Percentiles rank a stretch among this genome's conserved stretches.
These are phyloP conservation scores for Claviceps quebecensis DNA, from an alignment of 2,329 filamentous ascomycete species.

Conservation along the genomic window DNA sequence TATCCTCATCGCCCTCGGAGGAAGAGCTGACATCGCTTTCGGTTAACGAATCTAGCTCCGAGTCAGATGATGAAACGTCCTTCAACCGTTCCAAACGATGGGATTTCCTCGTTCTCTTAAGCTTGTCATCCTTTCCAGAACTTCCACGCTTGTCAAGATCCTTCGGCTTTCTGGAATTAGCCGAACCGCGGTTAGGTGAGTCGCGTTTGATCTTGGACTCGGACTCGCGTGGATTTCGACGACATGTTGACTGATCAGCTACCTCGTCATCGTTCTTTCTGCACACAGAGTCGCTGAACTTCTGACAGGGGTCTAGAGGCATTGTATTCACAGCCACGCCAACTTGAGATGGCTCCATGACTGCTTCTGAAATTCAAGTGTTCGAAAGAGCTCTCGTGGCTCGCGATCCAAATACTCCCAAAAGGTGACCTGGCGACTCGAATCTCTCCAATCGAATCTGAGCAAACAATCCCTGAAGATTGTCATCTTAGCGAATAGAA, in stretches of 20 bases:
- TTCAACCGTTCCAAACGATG: neutral
- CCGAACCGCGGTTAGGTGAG: neutral
- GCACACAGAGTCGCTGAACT: neutral
- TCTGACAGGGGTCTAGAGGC: neutral
- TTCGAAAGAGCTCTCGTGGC: neutral
- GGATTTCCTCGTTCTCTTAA: neutral
- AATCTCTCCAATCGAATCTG: neutral
- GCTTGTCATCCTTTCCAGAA: neutral
- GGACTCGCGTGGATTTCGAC: neutral
- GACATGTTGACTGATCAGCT: neutral
- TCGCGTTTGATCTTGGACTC: neutral
- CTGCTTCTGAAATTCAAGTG: neutral
- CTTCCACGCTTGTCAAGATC: neutral
- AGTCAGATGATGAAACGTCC: neutral
- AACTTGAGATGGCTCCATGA: slow-evolving; percentile 1
- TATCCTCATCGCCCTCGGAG: neutral
- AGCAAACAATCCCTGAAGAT: neutral
- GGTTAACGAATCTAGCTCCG: neutral
- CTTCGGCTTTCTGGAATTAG: neutral
- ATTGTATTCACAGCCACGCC: neutral
- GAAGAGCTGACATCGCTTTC: neutral
- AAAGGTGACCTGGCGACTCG: neutral
- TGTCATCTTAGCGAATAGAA: neutral
- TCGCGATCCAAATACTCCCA: neutral
- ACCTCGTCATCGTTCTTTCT: neutral